Evolutionary conservation across 2,329 filamentous ascomycete genomes (phyloP).

Genomic region (Sphaerulina populicola): DNA sequence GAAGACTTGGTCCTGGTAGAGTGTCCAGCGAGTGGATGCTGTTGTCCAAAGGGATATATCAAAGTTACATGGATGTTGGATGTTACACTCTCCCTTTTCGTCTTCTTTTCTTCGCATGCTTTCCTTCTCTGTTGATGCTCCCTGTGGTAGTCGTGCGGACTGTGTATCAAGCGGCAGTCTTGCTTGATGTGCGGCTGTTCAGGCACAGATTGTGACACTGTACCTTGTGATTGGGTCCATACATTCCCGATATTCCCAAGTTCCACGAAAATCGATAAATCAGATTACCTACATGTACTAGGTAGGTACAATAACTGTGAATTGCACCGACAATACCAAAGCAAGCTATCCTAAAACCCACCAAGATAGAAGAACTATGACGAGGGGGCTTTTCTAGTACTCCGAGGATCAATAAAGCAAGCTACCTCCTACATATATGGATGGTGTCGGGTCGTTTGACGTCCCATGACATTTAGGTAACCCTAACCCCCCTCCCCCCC

Average conservation of each 20-base stretch:
- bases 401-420: background rate
- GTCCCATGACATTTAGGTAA: conserved; percentile 1
- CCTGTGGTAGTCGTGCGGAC: background rate
- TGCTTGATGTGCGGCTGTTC: background rate
- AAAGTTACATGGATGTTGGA: background rate
- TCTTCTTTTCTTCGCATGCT: background rate
- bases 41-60: background rate
- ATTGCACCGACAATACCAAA: background rate
- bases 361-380: background rate
- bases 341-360: background rate
- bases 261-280: background rate
- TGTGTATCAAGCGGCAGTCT: background rate
- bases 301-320: too few species aligned
- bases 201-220: background rate
- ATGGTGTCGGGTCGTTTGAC: background rate
- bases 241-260: background rate
- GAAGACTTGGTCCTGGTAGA: conserved; percentile 15
- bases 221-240: background rate
- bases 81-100: background rate
- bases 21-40: background rate
- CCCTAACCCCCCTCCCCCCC: too few species aligned
- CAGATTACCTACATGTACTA: too few species aligned
- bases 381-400: background rate
- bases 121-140: background rate
- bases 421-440: background rate